Evolutionary conservation across 2,329 filamentous ascomycete species (phyloP), one percentile per base, ranked within the genome.

Genomic region (Teratosphaeria gauchensis): DNA sequence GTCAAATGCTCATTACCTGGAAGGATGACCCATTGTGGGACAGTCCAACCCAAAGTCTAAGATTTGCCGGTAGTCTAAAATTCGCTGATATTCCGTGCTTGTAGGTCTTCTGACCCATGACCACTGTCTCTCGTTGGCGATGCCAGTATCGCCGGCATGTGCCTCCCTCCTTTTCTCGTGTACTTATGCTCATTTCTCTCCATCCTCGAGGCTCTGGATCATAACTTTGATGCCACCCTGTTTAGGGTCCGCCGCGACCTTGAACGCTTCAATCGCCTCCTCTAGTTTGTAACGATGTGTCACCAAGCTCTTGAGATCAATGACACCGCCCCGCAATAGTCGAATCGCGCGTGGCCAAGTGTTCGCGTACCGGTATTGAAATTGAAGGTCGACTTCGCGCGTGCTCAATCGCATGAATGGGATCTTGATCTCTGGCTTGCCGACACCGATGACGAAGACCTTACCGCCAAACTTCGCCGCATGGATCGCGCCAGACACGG

Each of bases 141-240:
- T 51, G n/a, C 51, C 5, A 11, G 24, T 42, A 58, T 31, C 3
- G 52, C 12, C 31, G 7, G 28, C 16, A 7, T n/a, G 2, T 31
- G 28, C 16, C 28, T 53, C 21, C 12, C 3, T 28, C 52, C 7
- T 28, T 28, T 5, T 31, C 52, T 30, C 24, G 24, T 28, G 24
- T 28, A 28, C 24, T 28, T 28, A 28, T 28, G 24, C 24, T 54
- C 46, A 58, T 42, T 56, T 63, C 65, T 73, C 71, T 7, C 71
- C 70, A 51, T 72, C 71, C 8, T 74, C 73, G 66, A 77, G 71
- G 68, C 83, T 90, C 79, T 92, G 90, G 70, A 96, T 96, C 82
- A 91, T 88, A 61, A 96, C 92, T 81, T 97, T 97, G 76, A 97
- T 96, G n/a, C 92, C 90, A 6, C 92, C 92, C 56, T 89, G 95